These are phyloP conservation scores for Pyrenochaeta sp. DNA, from an alignment of 2,329 filamentous ascomycete species.

Conservation along the genomic window DNA sequence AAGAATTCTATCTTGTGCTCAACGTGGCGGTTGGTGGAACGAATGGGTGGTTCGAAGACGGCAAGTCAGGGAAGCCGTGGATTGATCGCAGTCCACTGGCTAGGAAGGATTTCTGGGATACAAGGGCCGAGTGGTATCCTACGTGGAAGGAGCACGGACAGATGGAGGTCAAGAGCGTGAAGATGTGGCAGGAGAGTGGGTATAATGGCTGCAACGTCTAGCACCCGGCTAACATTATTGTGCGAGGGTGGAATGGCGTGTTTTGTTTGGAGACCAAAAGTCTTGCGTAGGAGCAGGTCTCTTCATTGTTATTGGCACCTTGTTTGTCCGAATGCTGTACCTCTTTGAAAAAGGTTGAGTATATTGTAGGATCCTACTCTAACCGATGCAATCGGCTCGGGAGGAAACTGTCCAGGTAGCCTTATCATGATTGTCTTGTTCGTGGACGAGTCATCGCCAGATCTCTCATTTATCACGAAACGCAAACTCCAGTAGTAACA, in stretches of 20 bases:
- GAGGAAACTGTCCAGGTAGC: too few species aligned
- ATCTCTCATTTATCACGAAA: too few species aligned
- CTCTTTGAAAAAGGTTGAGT: too few species aligned
- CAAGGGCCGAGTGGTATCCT: constrained; percentile 69
- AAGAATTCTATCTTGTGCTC: constrained; percentile 77
- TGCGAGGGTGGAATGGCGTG: constrained; percentile 1
- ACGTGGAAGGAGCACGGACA: constrained; percentile 72
- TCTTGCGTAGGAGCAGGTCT: background rate
- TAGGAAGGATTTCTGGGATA: constrained; percentile 79
- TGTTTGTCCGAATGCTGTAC: too few species aligned
- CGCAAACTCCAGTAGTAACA: too few species aligned
- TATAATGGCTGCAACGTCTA: constrained; percentile 54
- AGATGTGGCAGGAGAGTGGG: constrained; percentile 61
- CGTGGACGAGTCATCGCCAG: too few species aligned
- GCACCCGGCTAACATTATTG: too few species aligned
- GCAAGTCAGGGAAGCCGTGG: constrained; percentile 78
- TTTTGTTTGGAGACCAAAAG: background rate
- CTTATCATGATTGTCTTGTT: too few species aligned
- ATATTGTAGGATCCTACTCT: too few species aligned
- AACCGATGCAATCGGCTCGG: too few species aligned
- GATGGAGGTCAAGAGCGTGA: constrained; percentile 74
- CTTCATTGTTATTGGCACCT: too few species aligned
- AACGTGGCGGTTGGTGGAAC: constrained; percentile 79
- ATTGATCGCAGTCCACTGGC: constrained; percentile 72
- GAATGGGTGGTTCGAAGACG: constrained; percentile 86